Evolutionary conservation across 148 eudicot genomes (phyloP), one percentile per base, ranked within the genome.

Genomic region (Camellia japonica): DNA sequence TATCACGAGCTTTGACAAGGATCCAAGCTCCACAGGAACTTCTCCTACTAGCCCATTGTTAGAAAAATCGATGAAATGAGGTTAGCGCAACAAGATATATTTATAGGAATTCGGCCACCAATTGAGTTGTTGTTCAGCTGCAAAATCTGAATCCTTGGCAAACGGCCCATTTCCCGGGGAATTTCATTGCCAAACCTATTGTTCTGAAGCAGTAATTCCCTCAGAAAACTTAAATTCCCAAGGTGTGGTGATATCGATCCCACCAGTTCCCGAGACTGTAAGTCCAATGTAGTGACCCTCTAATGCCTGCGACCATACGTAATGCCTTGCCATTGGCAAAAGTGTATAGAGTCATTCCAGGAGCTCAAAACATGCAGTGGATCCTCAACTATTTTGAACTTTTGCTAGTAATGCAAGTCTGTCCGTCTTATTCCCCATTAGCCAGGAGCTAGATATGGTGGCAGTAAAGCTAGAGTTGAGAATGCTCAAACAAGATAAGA

Each of bases 1-100:
- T 0, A 0, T 2, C 44, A 3, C 1, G n/a, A 88, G 82, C 43
- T 79, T 54, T 16, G 61, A 64, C n/a, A 87, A 71, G 44, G 64
- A 7, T 63, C 38, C 38, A 1, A 30, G 38, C 38, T 30, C 38
- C 1, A 30, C 1, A 30, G 38, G 38, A 30, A 30, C 38, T 30
- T 30, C 38, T 30, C 38, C 38, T 1, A 30, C 38, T 0, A 30
- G 38, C 38, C 1, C 38, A 30, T 30, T 30, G 1, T 30, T 1
- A 30, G 38, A 30, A 30, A 30, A 1, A 30, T 30, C 0, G 38
- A 30, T 0, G 38, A 30, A 30, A 30, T 30, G 0, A 0, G 38
- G 38, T 30, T 30, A 30, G 38, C 46, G 79, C 83, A 85, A 7
- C 19, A 0, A 20, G 69, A 52, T n/a, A 79, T 38, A 30, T 62